These are phyloP conservation scores for Strigomonas oncopelti DNA, from an alignment of 208 protist species.

Conservation along the genomic window DNA sequence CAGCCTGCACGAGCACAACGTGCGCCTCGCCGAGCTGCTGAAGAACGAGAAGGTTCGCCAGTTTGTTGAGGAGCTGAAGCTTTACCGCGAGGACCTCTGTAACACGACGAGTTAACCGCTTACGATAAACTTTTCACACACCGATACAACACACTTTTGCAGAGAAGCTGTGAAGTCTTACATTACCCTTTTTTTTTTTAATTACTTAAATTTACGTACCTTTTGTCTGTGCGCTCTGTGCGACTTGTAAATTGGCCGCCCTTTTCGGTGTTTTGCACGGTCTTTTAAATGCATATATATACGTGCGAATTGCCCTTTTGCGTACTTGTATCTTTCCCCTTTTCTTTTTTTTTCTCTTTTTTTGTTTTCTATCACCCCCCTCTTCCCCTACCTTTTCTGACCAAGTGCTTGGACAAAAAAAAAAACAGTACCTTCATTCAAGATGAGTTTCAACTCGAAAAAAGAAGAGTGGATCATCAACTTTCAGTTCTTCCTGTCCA, in stretches of 20 bases:
- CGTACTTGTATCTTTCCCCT: not conserved
- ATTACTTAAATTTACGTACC: too few relatives aligned
- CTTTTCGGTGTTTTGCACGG: too few relatives aligned
- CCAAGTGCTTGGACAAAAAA: not conserved
- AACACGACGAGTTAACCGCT: conserved; percentile 1
- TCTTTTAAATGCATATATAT: too few relatives aligned
- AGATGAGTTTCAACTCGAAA: not conserved
- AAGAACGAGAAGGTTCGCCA: conserved; percentile 17
- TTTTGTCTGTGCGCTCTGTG: too few relatives aligned
- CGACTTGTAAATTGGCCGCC: too few relatives aligned
- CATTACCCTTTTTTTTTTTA: too few relatives aligned
- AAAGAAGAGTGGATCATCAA: conserved; percentile 58
- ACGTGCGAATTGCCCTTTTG: too few relatives aligned
- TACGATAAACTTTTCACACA: not conserved
- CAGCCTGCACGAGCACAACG: conserved; percentile 34
- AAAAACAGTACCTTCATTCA: not conserved
- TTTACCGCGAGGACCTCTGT: conserved; percentile 28
- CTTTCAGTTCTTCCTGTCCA: conserved; percentile 50
- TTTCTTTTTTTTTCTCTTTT: conserved; percentile 18
- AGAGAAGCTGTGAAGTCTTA: too few relatives aligned
- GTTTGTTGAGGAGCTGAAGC: conserved; percentile 21
- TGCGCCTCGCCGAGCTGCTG: conserved; percentile 29
- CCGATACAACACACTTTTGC: too few relatives aligned
- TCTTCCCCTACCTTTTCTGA: not conserved
- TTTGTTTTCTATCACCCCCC: conserved; percentile 1